Conservation (phyloP, 2,329 filamentous ascomycete species). For the Alternaria longipes region DNA sequence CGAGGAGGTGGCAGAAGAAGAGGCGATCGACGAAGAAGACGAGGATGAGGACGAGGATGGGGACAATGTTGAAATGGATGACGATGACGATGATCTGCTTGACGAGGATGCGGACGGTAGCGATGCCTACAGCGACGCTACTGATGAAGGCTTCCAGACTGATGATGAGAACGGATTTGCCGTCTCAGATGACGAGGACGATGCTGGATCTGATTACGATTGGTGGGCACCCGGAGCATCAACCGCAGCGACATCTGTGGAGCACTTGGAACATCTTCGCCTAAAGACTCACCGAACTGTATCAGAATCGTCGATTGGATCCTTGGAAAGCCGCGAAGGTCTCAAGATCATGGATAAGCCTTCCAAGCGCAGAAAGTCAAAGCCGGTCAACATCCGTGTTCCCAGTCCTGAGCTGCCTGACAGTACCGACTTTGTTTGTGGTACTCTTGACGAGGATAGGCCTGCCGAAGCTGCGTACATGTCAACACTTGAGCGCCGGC, state of each 20-base stretch:
- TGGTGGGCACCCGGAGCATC: constrained; percentile 68
- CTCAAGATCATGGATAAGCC: constrained; percentile 40
- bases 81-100: constrained; percentile 55
- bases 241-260: constrained; percentile 63
- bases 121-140: constrained; percentile 48
- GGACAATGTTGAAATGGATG: constrained; percentile 52
- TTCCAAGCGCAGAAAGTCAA: constrained; percentile 58
- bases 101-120: constrained; percentile 60
- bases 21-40: constrained; percentile 70
- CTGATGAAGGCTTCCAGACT: constrained; percentile 78
- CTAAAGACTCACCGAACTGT: constrained; percentile 56
- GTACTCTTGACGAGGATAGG: constrained; percentile 93
- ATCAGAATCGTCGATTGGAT: constrained; percentile 65
- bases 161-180: constrained; percentile 80
- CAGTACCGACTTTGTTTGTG: constrained; percentile 99
- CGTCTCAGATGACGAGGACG: constrained; percentile 73
- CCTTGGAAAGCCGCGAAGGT: constrained; percentile 52
- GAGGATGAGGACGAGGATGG: constrained; percentile 60
- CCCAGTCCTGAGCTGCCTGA: constrained; percentile 85
- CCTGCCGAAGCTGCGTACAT: constrained; percentile 94
- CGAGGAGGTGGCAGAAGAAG: constrained; percentile 84
- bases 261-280: constrained; percentile 59
- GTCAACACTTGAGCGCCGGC: constrained; percentile 80
- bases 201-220: constrained; percentile 69
- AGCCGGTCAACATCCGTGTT: constrained; percentile 66